Evolutionary conservation across 257 asterid species (phyloP), one percentile per base, ranked within the genome.

Genomic region (Solanum gracilifrons): DNA sequence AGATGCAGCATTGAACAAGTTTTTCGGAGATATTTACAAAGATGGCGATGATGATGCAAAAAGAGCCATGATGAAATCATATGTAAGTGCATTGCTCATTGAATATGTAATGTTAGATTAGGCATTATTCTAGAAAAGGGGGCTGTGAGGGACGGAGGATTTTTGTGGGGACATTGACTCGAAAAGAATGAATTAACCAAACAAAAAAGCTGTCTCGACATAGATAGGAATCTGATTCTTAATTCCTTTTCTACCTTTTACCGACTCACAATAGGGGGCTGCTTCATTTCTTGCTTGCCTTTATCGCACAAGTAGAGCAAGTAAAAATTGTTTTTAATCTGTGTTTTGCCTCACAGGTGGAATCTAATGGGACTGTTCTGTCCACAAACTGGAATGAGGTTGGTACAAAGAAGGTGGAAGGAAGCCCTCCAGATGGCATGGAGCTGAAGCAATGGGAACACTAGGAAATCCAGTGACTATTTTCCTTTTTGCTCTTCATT

Each of bases 401-500:
- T 82, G 98, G 97, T 32, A 7, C 90, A 10, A 96, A 96, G 94
- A 94, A 94, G 93, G 98, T 96, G 9, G 96, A 93, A 90, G 98
- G 99, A 89, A 95, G 99, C 89, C 91, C 98, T 16, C 98, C 99
- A 0, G 99, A 96, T 85, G 99, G 99, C 89, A 95, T 96, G 99
- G 98, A 96, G 93, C 23, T 96, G 94, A 95, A 92, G 93, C 92
- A 95, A 82, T 95, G 98, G 95, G 98, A 96, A 89, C 87, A 87
- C 89, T 95, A 89, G 82, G 32, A 76, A 76, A 7, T 76, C 33
- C 33, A 37, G 55, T 20, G 82, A 73, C 82, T 35, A 35, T 71
- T 35, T 74, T 35, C 31, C 31, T 10, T 35, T 74, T 74, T 20
- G 31, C 20, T 74, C 82, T 35, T 74, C 82, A 74, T 74, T 74